Evolutionary conservation across 306 rosid genomes (phyloP).

Genomic region (Alnus glutinosa): DNA sequence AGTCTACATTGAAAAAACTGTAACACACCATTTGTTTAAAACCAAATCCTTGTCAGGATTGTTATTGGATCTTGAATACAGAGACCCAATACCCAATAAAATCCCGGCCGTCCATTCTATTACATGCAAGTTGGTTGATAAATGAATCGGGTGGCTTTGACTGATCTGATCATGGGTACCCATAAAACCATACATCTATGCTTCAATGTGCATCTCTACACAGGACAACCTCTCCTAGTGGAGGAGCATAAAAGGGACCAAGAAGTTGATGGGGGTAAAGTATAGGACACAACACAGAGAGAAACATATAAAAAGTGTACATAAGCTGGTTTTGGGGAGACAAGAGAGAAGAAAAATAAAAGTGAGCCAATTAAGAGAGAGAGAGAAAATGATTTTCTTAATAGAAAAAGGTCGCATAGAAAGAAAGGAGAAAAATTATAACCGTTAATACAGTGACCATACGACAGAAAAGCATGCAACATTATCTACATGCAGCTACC

Average conservation of each 20-base stretch:
- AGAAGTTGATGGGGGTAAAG: conserved; percentile 12
- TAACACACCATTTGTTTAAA: background rate
- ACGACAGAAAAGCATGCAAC: background rate
- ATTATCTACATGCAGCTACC: background rate
- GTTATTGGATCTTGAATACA: background rate
- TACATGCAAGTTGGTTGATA: background rate
- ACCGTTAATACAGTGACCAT: too few relatives aligned
- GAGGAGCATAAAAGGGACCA: conserved; percentile 11
- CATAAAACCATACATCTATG: background rate
- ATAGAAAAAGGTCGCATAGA: background rate
- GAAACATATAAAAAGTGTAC: conserved; percentile 15
- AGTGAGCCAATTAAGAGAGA: background rate
- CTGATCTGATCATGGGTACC: background rate
- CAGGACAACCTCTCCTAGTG: conserved; percentile 12
- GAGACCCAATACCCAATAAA: too few relatives aligned
- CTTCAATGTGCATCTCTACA: background rate
- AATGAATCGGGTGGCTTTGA: background rate
- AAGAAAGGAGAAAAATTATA: conserved; percentile 1
- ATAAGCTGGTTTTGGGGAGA: conserved; percentile 28
- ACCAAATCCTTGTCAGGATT: background rate
- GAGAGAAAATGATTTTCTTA: background rate
- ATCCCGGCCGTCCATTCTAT: background rate
- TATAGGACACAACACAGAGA: conserved; percentile 4
- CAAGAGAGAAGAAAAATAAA: conserved; percentile 24
- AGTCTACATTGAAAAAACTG: background rate